Base-by-base conservation (phyloP, 2,329 filamentous ascomycete genomes). In the Aspergillus terreus region DNA sequence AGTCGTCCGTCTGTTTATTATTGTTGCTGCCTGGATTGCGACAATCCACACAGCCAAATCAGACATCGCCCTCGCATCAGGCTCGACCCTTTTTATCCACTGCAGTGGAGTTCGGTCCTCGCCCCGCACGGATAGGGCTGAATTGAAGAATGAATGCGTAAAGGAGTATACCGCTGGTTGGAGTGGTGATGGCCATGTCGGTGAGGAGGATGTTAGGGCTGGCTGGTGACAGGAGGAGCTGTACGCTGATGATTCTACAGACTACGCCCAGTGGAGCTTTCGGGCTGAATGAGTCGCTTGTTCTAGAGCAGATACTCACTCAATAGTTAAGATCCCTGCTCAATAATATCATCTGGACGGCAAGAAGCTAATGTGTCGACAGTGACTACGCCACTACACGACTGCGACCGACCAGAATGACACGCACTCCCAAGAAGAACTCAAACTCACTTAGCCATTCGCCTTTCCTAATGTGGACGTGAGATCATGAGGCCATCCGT, bases 41-140 rank as follows among this genome's bases (percentile, higher is more conserved):
- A 38, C 35, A 38, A 15, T 17, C 14, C 35, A 17, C 15, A n/a
- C 27, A 30, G 27, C 27, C 27, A 30, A 30, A 30, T 30, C 27
- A 30, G 27, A 30, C 27, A 15, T 4, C 35, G 15, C 12, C 35
- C 35, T 38, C 7, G 14, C 35, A 38, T n/a, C 35, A 38, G 14
- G 15, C 6, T 38, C 35, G 35, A n/a, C n/a, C 15, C 15, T 42
- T 9, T 11, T 42, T 23, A 42, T 23, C 15, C 19, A 42, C 15
- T 42, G 15, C 6, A 21, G 19, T 42, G 40, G 40, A 44, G 52
- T 47, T 40, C 19, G 51, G 41, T 21, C 41, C 49, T 47, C 49
- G 49, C 49, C 52, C 52, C 52, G 48, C 51, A 49, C 46, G 42
- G 49, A 52, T 54, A 52, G 52, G 52, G 52, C 52, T 52, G 52